Evolutionary conservation across 352 stramenopile genomes (phyloP).

Genomic region (Pythium rishiriense): DNA sequence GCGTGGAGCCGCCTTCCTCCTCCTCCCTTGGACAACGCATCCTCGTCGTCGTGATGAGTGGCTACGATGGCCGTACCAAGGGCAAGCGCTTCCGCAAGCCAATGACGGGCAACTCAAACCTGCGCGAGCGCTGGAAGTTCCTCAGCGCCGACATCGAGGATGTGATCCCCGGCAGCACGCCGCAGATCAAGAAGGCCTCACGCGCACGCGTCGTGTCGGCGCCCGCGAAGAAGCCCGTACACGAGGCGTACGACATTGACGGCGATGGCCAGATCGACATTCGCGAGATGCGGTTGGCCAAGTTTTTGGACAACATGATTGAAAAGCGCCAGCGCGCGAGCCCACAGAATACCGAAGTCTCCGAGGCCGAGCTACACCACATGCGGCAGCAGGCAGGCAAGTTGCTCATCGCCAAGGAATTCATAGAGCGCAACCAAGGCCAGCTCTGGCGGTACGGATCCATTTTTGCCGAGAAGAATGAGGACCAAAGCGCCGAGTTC

Average conservation of each 20-base stretch:
- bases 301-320: conserved; percentile 62
- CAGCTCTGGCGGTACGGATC: conserved; percentile 64
- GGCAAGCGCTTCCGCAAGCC: conserved; percentile 62
- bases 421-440: conserved; percentile 66
- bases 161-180: conserved; percentile 34
- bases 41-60: conserved; percentile 17
- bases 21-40: neutral
- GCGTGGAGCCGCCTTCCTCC: neutral
- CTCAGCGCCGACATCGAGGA: conserved; percentile 49
- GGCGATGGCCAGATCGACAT: conserved; percentile 64
- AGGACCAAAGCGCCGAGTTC: conserved; percentile 58
- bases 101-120: conserved; percentile 48
- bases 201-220: neutral
- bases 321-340: conserved; percentile 26
- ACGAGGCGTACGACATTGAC: conserved; percentile 57
- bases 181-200: conserved; percentile 15
- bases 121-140: conserved; percentile 53
- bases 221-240: conserved; percentile 5
- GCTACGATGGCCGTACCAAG: conserved; percentile 38
- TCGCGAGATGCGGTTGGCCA: conserved; percentile 65
- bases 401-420: conserved; percentile 67
- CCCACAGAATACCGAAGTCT: neutral
- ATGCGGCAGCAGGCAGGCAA: conserved; percentile 57
- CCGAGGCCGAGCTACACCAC: conserved; percentile 40
- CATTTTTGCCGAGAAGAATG: conserved; percentile 62